These are phyloP conservation scores for Globisporangium parvum DNA, from an alignment of 352 stramenopile species.

Conservation along the genomic window DNA sequence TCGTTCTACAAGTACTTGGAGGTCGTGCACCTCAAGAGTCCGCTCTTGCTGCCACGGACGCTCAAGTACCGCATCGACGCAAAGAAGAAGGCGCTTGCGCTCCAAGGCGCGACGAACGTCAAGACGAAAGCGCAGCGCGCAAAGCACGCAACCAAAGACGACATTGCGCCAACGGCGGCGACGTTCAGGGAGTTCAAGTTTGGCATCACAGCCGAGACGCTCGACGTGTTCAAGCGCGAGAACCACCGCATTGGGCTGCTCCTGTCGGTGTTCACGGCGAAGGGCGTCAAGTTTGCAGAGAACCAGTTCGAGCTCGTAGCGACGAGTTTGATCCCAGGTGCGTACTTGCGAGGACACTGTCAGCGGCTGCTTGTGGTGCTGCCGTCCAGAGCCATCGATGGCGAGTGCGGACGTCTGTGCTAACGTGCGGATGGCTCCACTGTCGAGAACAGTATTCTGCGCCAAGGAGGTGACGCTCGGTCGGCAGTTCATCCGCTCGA, in stretches of 20 bases:
- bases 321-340: conserved; percentile 55
- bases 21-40: conserved; percentile 57
- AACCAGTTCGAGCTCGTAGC: conserved; percentile 56
- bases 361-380: neutral
- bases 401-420: neutral
- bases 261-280: conserved; percentile 45
- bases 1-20: conserved; percentile 83
- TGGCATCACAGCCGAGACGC: conserved; percentile 57
- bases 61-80: conserved; percentile 64
- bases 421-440: no score
- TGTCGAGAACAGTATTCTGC: conserved; percentile 31
- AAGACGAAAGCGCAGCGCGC: neutral
- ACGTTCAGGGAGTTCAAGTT: conserved; percentile 56
- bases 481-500: conserved; percentile 29
- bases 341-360: neutral
- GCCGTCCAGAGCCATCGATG: neutral
- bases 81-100: conserved; percentile 7
- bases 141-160: conserved; percentile 7
- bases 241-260: conserved; percentile 47
- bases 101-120: neutral
- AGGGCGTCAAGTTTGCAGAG: conserved; percentile 36
- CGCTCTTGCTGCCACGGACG: conserved; percentile 71
- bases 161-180: conserved; percentile 19
- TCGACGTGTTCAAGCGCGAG: conserved; percentile 52
- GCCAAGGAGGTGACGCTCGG: conserved; percentile 52